Evolutionary conservation across 108 stramenopile genomes (phyloP).

Genomic region (Epithemia pelagica): DNA sequence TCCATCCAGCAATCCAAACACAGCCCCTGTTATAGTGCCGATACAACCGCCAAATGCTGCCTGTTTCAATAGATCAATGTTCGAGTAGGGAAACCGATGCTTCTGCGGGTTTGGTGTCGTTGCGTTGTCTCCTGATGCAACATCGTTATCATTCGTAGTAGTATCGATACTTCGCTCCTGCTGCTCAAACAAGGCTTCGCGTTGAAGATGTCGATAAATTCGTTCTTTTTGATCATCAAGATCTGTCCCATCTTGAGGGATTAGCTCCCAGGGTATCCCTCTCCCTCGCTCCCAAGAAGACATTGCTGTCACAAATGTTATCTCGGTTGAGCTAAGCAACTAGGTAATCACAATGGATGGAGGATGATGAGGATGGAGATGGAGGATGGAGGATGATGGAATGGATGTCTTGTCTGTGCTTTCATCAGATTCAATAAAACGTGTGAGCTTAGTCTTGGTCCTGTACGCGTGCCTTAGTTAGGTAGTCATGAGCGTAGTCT

Average conservation of each 20-base stretch:
- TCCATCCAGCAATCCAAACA: slow-evolving; percentile 89
- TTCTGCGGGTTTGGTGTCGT: slow-evolving; percentile 12
- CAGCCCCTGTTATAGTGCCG: slow-evolving; percentile 71
- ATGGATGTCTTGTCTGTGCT: too few relatives aligned
- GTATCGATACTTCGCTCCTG: neutral
- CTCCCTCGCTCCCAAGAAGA: slow-evolving; percentile 83
- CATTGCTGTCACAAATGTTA: too few relatives aligned
- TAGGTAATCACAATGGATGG: too few relatives aligned
- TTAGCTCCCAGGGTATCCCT: slow-evolving; percentile 65
- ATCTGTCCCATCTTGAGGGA: slow-evolving; percentile 31
- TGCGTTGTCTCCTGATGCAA: slow-evolving; percentile 5
- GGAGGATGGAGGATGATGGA: too few relatives aligned
- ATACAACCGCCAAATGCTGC: slow-evolving; percentile 75
- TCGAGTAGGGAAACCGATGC: slow-evolving; percentile 42
- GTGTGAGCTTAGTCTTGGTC: too few relatives aligned
- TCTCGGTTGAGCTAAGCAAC: too few relatives aligned
- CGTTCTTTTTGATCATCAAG: slow-evolving; percentile 56
- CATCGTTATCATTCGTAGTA: neutral
- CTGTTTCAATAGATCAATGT: slow-evolving; percentile 48
- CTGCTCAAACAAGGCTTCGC: slow-evolving; percentile 37
- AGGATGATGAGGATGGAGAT: too few relatives aligned
- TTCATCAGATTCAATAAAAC: too few relatives aligned
- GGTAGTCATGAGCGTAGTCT: too few relatives aligned
- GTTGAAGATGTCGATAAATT: slow-evolving; percentile 52
- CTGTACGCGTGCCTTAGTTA: too few relatives aligned